Evolutionary conservation across 2,329 filamentous ascomycete genomes (phyloP), one percentile per base, ranked within the genome.

Genomic region (Aspergillus bombycis): DNA sequence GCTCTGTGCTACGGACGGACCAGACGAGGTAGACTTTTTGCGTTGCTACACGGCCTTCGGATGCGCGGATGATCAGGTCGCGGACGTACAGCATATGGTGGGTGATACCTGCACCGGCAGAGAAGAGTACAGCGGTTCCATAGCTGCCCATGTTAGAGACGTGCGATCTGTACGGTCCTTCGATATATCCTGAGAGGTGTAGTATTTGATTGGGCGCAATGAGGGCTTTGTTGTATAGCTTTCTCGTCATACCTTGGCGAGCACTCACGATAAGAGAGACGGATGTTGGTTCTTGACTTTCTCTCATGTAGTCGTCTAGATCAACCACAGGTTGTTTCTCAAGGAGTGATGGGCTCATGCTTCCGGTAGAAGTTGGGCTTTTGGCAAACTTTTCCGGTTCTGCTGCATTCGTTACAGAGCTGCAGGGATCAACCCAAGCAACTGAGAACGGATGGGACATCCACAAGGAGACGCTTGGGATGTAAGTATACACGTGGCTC

Each of bases 81-180:
- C 85, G 85, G 23, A 89, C 80, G 75, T 85, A 87, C 61, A 86
- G 81, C 64, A 89, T 80, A 73, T 89, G 87, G 71, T 90, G 88
- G 2, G 88, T 90, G 63, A 90, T 89, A 59, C 88, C 88, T 32
- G 88, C 86, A 59, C 88, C 88, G 55, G 85, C 88, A 5, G 87
- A 88, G 77, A 90, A 89, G 61, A 90, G 83, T 28, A 90, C 75
- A n/a, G 86, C 82, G 0, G 88, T 89, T 70, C 88, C 88, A 76
- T 89, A 90, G 58, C 84, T 87, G 54, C 81, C 78, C 57, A 88
- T 80, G 56, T 81, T 81, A 48, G 79, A 80, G 59, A 88, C 84
- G 72, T 86, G 84, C 10, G 86, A 86, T 53, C 84, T 85, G 72
- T 90, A 90, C 0, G 88, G 87, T 0, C 88, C 88, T 75, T 90